A percentile compares a stretch with the other conserved stretches of the same genome.
These are phyloP conservation scores for Penicillium sp. DNA, from an alignment of 2,329 filamentous ascomycete species.

Conservation along the genomic window DNA sequence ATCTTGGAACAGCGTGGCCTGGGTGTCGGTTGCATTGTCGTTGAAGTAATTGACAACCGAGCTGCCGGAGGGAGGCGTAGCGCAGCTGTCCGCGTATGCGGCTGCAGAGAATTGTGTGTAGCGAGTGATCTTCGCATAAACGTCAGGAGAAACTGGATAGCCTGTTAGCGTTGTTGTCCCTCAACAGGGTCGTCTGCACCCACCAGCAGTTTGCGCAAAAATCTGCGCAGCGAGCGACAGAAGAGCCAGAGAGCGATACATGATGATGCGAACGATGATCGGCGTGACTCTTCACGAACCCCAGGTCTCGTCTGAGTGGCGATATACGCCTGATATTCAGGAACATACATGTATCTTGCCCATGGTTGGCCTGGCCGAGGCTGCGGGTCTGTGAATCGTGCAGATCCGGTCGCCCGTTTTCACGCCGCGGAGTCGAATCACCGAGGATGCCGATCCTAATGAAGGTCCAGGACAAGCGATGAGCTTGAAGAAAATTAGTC, in stretches of 20 bases:
- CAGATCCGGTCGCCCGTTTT: not conserved
- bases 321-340: not conserved
- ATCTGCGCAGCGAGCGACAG: not conserved
- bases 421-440: not conserved
- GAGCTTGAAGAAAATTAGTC: not conserved
- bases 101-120: not conserved
- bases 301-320: not conserved
- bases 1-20: not conserved
- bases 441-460: not conserved
- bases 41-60: not conserved
- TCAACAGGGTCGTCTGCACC: not conserved
- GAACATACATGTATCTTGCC: not conserved
- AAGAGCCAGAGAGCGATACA: not conserved
- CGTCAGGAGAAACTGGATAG: not conserved
- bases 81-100: not conserved
- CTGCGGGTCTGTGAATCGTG: not conserved
- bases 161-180: not conserved
- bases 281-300: not conserved
- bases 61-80: not conserved
- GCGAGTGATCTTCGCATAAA: not conserved
- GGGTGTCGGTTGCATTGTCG: constrained; percentile 1
- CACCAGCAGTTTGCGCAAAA: not conserved
- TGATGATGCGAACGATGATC: not conserved
- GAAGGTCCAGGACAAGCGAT: not conserved
- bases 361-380: not conserved